phyloP scores from a whole-genome alignment of 202 grass and related monocot species.

The Cymbopogon flexuosus region DNA sequence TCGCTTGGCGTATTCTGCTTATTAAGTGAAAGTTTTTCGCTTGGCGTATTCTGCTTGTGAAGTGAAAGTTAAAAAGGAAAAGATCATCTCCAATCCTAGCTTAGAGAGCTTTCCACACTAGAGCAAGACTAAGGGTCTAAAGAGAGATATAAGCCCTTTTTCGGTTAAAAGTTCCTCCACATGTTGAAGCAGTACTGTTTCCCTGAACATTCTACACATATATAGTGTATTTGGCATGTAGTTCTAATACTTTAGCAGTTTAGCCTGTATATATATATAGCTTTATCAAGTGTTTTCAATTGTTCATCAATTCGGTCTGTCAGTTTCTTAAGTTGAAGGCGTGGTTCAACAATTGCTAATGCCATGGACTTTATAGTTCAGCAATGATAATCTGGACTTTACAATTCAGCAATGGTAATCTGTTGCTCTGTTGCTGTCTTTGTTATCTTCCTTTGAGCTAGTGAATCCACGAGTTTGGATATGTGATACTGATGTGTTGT shows the following conservation, averaged over 20 bases:
- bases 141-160: background rate
- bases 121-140: background rate
- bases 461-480: slow-evolving; percentile 13
- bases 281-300: background rate
- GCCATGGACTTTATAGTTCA: background rate
- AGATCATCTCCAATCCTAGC: background rate
- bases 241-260: background rate
- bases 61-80: background rate
- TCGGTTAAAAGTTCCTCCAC: slow-evolving; percentile 5
- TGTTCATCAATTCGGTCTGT: background rate
- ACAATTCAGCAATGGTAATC: background rate
- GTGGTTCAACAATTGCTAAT: background rate
- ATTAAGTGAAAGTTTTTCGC: background rate
- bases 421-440: background rate
- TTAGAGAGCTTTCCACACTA: background rate
- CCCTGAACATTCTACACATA: background rate
- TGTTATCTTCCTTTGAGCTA: background rate
- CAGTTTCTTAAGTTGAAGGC: slow-evolving; percentile 23
- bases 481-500: background rate
- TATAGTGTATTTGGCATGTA: slow-evolving; percentile 3
- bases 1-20: slow-evolving; percentile 20
- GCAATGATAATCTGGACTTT: background rate
- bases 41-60: slow-evolving; percentile 21
- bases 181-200: background rate
- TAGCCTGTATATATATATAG: background rate